Conservation (phyloP, 2,329 filamentous ascomycete genomes). For the Apiospora sp. region DNA sequence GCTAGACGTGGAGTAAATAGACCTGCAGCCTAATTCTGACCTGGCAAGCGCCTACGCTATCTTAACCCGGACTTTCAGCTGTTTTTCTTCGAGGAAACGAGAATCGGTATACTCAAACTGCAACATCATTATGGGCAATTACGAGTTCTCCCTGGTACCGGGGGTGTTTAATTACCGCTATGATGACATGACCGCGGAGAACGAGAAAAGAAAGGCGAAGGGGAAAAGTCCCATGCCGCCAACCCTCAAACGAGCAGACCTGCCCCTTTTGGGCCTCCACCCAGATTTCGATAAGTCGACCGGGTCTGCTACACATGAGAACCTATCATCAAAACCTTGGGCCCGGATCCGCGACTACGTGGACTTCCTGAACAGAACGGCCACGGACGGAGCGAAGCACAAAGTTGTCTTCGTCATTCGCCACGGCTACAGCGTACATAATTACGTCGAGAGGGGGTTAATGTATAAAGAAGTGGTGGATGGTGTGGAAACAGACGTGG, state of each 20-base stretch:
- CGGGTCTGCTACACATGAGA: no score
- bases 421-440: conserved; percentile 30
- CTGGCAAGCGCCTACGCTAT: neutral
- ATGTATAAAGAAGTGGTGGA: neutral
- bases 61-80: neutral
- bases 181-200: neutral
- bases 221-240: neutral
- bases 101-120: neutral
- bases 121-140: neutral
- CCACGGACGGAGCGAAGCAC: conserved; percentile 25
- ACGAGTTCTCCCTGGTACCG: conserved; percentile 16
- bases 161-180: conserved; percentile 4
- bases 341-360: conserved; percentile 24
- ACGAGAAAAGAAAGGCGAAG: neutral
- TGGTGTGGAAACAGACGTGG: neutral
- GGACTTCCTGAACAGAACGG: conserved; percentile 22
- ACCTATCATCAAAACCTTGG: conserved; percentile 1
- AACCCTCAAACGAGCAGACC: neutral
- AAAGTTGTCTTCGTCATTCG: conserved; percentile 30
- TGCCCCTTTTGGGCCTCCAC: no score
- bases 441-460: conserved; percentile 25
- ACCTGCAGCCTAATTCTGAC: neutral
- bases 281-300: no score
- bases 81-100: no score
- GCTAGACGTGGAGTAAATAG: neutral